Evolutionary conservation across 1,139 yeast genomes (phyloP), one percentile per base, ranked within the genome.

Genomic region (Pichia inconspicua): DNA sequence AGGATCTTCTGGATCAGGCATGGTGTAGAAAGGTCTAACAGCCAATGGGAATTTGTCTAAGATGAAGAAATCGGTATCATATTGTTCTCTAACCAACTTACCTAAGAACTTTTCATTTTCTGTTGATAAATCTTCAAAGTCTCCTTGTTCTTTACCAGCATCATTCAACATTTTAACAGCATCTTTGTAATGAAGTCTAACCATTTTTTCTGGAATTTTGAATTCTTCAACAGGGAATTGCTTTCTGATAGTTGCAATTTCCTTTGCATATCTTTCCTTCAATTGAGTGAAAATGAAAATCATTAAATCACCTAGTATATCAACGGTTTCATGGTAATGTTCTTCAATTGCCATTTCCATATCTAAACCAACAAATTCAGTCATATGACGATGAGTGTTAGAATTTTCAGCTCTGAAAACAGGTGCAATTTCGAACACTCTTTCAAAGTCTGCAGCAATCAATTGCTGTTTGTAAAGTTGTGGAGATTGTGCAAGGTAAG

Each of bases 371-470:
- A 85, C 86, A 69, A 92, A 92, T 70, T 92, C 99, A 51, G 99
- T 92, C 96, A 92, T 84, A 70, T 92, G 99, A 72, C 99, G 90
- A 69, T 92, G 97, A 30, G 98, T 92, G 73, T 92, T 89, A 55
- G 97, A 90, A 75, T 92, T 92, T 70, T 92, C 99, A 50, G 99
- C 99, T 71, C 99, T 82, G 78, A 92, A 92, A 48, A 92, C 98
- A 44, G 99, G 97, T 1, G 94, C 97, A 61, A 92, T 78, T 73
- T 92, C 99, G 65, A 82, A 94, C 45, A 92, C 99, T 62, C 78
- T 81, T 72, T 92, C 98, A 63, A 92, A 92, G 71, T 92, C 99
- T 53, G 96, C 95, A 47, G 97, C 96, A 70, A 92, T 92, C 66
- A 92, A 79, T 78, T 92, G 96, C 73, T 92, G 97, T 74, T 92